phyloP scores from a whole-genome alignment of 1,284 basidiomycete genomes.

The Earliella scabrosa region DNA sequence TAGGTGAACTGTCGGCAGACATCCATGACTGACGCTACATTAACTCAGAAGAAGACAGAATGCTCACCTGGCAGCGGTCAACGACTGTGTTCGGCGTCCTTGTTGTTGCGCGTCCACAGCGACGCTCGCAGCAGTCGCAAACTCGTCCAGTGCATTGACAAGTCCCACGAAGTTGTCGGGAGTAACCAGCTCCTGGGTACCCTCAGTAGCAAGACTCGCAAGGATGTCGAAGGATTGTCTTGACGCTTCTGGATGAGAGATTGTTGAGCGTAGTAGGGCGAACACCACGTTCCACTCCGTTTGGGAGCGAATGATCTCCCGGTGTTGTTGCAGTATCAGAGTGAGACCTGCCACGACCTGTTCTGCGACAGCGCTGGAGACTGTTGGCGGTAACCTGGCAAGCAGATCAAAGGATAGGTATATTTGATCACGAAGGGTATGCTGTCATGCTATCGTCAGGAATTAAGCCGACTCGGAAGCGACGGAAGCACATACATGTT shows the following conservation, averaged over 20 bases:
- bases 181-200: constrained; percentile 61
- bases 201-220: constrained; percentile 62
- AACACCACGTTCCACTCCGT: constrained; percentile 97
- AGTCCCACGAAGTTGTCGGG: constrained; percentile 85
- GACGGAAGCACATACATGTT: constrained; percentile 55
- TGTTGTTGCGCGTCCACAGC: constrained; percentile 62
- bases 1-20: constrained; percentile 76
- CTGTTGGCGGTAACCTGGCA: constrained; percentile 74
- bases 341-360: constrained; percentile 89
- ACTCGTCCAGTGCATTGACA: constrained; percentile 85
- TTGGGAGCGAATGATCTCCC: constrained; percentile 79
- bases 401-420: constrained; percentile 93
- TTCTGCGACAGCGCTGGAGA: constrained; percentile 88
- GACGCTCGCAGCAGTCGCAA: constrained; percentile 74
- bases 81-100: constrained; percentile 54
- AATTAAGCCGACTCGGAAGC: not conserved
- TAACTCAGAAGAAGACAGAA: not conserved
- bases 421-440: constrained; percentile 81
- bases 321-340: constrained; percentile 77
- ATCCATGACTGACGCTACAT: too few relatives aligned
- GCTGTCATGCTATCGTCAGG: constrained; percentile 12
- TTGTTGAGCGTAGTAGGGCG: constrained; percentile 86
- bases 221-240: constrained; percentile 84
- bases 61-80: constrained; percentile 57
- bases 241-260: constrained; percentile 88